Base-by-base conservation (phyloP, 2,329 filamentous ascomycete genomes). In the Talaromyces islandicus region DNA sequence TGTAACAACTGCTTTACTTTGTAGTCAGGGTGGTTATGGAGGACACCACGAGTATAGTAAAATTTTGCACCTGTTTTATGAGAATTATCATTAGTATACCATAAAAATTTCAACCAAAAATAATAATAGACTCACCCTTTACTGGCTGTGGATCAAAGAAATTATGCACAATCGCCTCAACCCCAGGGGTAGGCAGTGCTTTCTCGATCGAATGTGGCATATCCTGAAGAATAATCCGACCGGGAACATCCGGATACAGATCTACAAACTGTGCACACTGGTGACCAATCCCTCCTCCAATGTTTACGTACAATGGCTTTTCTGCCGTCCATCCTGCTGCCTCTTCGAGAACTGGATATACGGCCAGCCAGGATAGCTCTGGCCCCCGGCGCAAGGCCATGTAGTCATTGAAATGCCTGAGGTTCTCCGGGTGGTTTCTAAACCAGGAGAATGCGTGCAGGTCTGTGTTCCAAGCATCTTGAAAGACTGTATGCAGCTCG, bases 191-290 rank as follows among this genome's bases (percentile, higher is more conserved):
- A 10, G 25, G 43, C 48, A 50, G 25, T n/a, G 67, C 64, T 17
- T 70, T 59, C 35, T 64, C 62, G 50, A 71, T 54, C 11, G 82
- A 76, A 1, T 70, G 65, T 0, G 75, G 72, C 7, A 79, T 68
- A 61, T 84, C 82, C 62, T 84, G 79, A 0, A 84, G 68, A 0
- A 83, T 66, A 1, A 83, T 65, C 2, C 73, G 69, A 1, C 80
- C 80, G 0, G 75, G 73, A 0, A 70, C 65, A 0, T 71, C 54
- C 0, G 77, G 73, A 60, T 74, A 73, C 54, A 75, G 73, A 0
- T 64, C 60, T 2, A 57, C 69, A 59, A 81, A 75, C 48, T 75
- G 68, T 1, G 64, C 64, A n/a, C 62, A 55, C n/a, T 66, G 63
- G 24, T 67, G 64, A 6, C 66, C 66, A 4, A 55, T 38, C 21